Conservation (phyloP, 1,284 basidiomycete species). For the Sutorius eximius region DNA sequence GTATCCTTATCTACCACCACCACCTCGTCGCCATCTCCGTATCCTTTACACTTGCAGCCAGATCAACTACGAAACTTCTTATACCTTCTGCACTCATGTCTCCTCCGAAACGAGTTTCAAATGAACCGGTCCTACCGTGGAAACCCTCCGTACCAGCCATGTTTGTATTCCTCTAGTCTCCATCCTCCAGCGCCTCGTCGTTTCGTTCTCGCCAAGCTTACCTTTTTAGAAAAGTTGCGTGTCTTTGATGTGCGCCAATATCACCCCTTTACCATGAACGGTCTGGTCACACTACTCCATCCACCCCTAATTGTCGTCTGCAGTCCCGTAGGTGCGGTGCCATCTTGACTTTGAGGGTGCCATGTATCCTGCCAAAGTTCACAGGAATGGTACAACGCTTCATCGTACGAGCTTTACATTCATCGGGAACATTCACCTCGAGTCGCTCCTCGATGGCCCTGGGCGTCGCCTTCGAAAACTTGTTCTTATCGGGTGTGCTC, state of each 20-base stretch:
- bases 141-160: conserved; percentile 14
- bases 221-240: no score
- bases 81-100: conserved; percentile 36
- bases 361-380: conserved; percentile 35
- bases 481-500: conserved; percentile 39
- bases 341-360: conserved; percentile 40
- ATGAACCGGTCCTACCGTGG: conserved; percentile 40
- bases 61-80: conserved; percentile 33
- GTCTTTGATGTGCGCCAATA: no score
- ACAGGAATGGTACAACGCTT: background rate
- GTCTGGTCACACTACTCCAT: background rate
- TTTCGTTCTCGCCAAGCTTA: background rate
- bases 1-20: conserved; percentile 37
- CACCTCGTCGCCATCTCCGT: conserved; percentile 28
- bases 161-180: conserved; percentile 17
- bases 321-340: conserved; percentile 24
- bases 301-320: conserved; percentile 3
- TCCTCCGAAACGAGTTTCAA: conserved; percentile 42
- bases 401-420: conserved; percentile 40
- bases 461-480: conserved; percentile 35
- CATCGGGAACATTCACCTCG: conserved; percentile 39
- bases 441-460: conserved; percentile 31
- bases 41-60: conserved; percentile 41
- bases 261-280: conserved; percentile 23
- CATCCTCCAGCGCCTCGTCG: conserved; percentile 1